phyloP scores from a whole-genome alignment of 345 rosid genomes.

The Clarkia xantiana region DNA sequence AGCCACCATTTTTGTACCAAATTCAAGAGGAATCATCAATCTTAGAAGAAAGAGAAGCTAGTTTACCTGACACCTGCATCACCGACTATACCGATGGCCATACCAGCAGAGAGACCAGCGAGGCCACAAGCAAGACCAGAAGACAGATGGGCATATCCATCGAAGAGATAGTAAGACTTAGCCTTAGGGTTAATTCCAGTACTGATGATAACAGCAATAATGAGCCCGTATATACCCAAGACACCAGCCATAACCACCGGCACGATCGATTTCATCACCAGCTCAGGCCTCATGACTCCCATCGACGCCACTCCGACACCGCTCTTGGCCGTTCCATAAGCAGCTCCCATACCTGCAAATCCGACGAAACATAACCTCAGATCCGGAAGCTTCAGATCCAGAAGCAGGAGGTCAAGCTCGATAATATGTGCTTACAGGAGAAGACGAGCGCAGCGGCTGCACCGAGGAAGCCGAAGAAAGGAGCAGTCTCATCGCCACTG shows the following conservation, averaged over 20 bases:
- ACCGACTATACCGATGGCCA: conserved; percentile 95
- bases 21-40: neutral
- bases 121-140: conserved; percentile 96
- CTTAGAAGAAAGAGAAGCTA: neutral
- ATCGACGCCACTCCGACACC: conserved; percentile 89
- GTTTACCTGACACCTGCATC: conserved; percentile 91
- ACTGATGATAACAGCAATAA: conserved; percentile 87
- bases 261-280: conserved; percentile 91
- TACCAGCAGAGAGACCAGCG: conserved; percentile 92
- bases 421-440: conserved; percentile 33
- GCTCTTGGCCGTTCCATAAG: conserved; percentile 92
- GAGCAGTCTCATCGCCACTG: conserved; percentile 88
- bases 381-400: neutral
- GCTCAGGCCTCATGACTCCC: conserved; percentile 97
- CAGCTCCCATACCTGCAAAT: conserved; percentile 85
- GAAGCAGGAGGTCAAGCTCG: no score
- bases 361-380: neutral
- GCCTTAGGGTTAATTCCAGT: conserved; percentile 91
- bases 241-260: conserved; percentile 99
- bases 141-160: conserved; percentile 88
- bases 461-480: conserved; percentile 86
- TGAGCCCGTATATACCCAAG: conserved; percentile 88
- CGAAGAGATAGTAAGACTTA: conserved; percentile 79
- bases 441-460: conserved; percentile 91
- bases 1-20: neutral